Evolutionary conservation across 2,329 filamentous ascomycete genomes (phyloP).

Genomic region (Trichoderma pleuroti): DNA sequence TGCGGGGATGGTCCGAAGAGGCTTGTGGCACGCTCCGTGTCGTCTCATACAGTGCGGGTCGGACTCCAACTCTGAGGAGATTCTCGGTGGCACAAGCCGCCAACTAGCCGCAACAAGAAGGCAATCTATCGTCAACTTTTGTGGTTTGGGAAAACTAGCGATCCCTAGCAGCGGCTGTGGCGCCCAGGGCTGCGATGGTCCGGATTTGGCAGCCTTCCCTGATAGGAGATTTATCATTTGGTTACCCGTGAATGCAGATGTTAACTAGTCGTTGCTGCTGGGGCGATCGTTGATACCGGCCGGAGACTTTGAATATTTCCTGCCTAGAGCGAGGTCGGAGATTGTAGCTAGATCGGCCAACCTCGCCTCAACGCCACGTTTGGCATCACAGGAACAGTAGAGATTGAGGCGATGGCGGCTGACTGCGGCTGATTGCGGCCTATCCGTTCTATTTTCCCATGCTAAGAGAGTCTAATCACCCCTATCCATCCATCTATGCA

Average conservation of each 20-base stretch:
- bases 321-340: constrained; percentile 7
- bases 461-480: neutral
- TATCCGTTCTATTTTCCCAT: neutral
- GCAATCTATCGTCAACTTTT: constrained; percentile 6
- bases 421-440: neutral
- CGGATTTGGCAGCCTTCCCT: neutral
- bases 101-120: constrained; percentile 10
- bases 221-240: neutral
- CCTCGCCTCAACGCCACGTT: neutral
- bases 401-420: neutral
- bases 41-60: constrained; percentile 7
- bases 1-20: constrained; percentile 18
- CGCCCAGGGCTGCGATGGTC: neutral
- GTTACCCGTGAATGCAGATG: neutral
- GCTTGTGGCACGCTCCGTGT: constrained; percentile 21
- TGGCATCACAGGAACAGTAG: constrained; percentile 1
- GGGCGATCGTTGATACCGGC: neutral
- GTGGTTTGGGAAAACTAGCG: neutral
- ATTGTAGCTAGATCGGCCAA: constrained; percentile 5
- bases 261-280: neutral
- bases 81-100: constrained; percentile 4
- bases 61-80: neutral
- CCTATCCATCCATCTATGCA: neutral
- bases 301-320: neutral
- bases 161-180: neutral